Conservation (phyloP, 805 yeast genomes). For the Starmera pachycereana region DNA sequence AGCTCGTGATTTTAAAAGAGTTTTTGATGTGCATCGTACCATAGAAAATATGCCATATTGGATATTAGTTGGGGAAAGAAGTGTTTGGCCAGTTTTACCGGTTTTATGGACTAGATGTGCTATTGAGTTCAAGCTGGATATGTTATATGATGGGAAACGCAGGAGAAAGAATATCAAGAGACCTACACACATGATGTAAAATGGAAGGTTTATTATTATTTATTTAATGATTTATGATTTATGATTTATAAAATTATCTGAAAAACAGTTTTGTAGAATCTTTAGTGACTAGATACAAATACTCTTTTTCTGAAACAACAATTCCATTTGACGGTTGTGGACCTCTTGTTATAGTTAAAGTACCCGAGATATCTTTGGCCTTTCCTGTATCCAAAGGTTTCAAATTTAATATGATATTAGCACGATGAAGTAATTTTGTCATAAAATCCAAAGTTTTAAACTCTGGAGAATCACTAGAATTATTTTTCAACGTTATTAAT, state of each 20-base stretch:
- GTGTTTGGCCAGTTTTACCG: conserved; percentile 88
- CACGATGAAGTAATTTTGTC: conserved; percentile 36
- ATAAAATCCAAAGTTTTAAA: conserved; percentile 38
- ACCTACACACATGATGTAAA: neutral
- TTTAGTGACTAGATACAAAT: conserved; percentile 46
- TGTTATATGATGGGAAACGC: conserved; percentile 36
- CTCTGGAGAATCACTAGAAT: conserved; percentile 21
- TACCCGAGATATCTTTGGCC: conserved; percentile 76
- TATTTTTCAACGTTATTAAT: conserved; percentile 20
- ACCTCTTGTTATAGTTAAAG: conserved; percentile 51
- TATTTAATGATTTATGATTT: neutral
- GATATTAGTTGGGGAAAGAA: conserved; percentile 82
- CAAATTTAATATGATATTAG: conserved; percentile 42
- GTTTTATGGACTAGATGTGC: conserved; percentile 80
- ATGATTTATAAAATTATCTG: conserved; percentile 16
- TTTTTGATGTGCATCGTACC: conserved; percentile 53
- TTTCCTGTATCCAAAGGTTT: conserved; percentile 70
- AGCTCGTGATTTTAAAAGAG: conserved; percentile 18
- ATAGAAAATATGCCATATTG: conserved; percentile 85
- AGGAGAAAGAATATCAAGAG: conserved; percentile 7
- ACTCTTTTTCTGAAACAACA: conserved; percentile 46
- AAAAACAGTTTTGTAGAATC: conserved; percentile 37
- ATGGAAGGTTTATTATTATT: neutral
- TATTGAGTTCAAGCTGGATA: conserved; percentile 82
- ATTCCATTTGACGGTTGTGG: conserved; percentile 9